Evolutionary conservation across 1,139 yeast species (phyloP), one percentile per base, ranked within the genome.

Genomic region (Taiozyma sp.): DNA sequence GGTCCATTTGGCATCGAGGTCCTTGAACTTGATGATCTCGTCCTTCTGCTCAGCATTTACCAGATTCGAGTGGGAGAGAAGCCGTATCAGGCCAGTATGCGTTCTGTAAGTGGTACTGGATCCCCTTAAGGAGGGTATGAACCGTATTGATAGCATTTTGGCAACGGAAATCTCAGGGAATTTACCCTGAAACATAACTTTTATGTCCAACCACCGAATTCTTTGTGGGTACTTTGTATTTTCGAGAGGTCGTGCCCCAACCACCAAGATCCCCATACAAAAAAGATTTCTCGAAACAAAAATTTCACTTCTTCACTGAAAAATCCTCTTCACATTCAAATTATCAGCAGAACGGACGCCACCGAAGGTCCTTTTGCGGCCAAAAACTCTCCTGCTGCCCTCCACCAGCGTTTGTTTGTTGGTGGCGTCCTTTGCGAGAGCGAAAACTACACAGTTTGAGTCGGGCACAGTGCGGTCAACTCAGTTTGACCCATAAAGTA

Each of bases 1-100:
- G 4, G 70, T 49, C 90, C 90, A 62, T 50, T 62, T 62, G 16
- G 57, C 34, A 45, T 60, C 65, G 27, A 62, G 55, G 13, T 54
- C 52, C 5, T 48, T 49, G 7, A 60, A 43, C 8, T 28, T 27
- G 16, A 51, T 13, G 3, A 36, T 40, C 13, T 49, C 44, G 14
- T 38, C 24, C 19, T 38, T 38, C 12, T 19, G 24, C 14, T 22
- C 24, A 38, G 41, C 14, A n/a, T 14, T 7, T 5, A 23, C 29
- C 7, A 4, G 14, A 19, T 13, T 10, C 23, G n/a, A 29, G 12
- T 4, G 7, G 27, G 23, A 46, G 13, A 24, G 36, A 32, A 14
- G 27, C 38, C 32, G 30, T 16, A 24, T n/a, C 5, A 49, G 51
- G 36, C 36, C 44, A 44, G 46, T 56, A 61, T 62, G 48, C 58